Base-by-base conservation (phyloP, 768 basidiomycete genomes). In the Termitomyces sp. region DNA sequence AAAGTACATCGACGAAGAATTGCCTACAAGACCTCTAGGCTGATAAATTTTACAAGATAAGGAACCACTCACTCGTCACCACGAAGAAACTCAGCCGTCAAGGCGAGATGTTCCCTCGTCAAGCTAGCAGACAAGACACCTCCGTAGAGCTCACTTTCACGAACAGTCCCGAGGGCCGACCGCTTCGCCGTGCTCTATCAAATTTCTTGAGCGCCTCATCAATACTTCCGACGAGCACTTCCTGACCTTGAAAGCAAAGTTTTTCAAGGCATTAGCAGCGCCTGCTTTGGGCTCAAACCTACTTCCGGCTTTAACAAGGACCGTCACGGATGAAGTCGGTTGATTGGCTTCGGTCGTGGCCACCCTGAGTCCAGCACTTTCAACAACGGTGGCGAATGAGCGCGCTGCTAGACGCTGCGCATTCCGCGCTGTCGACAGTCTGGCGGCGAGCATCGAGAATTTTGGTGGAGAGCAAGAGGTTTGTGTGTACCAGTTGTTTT, bases 201-300 rank as follows among this genome's bases (percentile, higher is more conserved):
- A 51, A 21, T 46, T 34, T 17, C 21, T 17, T 57, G 16, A 54
- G 35, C 17, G 39, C 32, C 17, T 35, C 19, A 19, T 11, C 30
- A 21, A 23, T 21, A 35, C 2, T 23, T 45, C 51, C 49, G 21
- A 30, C 30, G 23, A 21, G 19, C 34, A 52, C 5, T 47, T 46
- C 12, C 44, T 28, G 67, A 98, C 96, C 89, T 97, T 98, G 86
- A 96, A 98, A 58, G 94, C 89, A 82, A 94, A 98, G 84, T 94
- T 95, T 82, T 97, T 97, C 72, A 98, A 81, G 59, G 85, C 88
- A 77, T 96, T 91, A 2, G 96, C 94, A 57, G 94, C 84, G 64
- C 96, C 96, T 42, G 93, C 84, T 68, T 88, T 88, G 60, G 84
- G 73, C 78, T 99, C 90, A 70, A 85, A 94, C 66, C 97, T 79